These are phyloP conservation scores for Prunella vulgaris DNA, from an alignment of 257 asterid genomes.

Conservation along the genomic window DNA sequence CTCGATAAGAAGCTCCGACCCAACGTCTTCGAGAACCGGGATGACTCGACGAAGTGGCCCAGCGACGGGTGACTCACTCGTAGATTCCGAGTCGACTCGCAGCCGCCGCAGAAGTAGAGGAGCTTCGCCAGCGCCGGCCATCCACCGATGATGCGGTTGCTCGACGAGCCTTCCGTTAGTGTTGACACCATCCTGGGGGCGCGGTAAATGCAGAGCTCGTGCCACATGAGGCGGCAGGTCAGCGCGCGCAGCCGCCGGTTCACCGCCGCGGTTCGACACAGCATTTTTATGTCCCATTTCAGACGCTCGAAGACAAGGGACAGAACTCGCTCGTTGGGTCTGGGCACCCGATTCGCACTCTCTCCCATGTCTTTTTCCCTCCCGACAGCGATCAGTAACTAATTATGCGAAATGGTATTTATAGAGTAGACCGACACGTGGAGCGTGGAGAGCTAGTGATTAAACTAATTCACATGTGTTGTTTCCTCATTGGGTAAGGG, in stretches of 20 bases:
- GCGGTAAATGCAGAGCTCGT: conserved; percentile 54
- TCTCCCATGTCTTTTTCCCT: conserved; percentile 12
- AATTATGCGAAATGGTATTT: conserved; percentile 5
- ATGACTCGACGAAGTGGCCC: conserved; percentile 53
- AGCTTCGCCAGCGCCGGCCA: conserved; percentile 83
- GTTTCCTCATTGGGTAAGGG: background rate
- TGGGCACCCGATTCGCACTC: conserved; percentile 25
- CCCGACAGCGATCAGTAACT: background rate
- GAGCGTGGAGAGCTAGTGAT: background rate
- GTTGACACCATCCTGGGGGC: conserved; percentile 57
- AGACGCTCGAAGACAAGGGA: conserved; percentile 43
- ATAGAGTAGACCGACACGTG: conserved; percentile 16
- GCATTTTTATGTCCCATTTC: conserved; percentile 64
- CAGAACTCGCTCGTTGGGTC: conserved; percentile 57
- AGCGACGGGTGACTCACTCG: conserved; percentile 22
- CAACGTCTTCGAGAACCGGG: conserved; percentile 86
- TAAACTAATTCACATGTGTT: conserved; percentile 7
- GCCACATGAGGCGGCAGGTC: conserved; percentile 69
- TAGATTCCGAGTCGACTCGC: conserved; percentile 52
- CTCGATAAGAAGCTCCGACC: conserved; percentile 64
- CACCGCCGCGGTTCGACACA: conserved; percentile 48
- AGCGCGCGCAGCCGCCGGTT: conserved; percentile 56
- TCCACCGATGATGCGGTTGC: conserved; percentile 46
- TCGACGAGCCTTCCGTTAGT: conserved; percentile 34
- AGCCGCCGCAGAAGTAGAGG: conserved; percentile 73